Conservation (phyloP, 2,329 filamentous ascomycete genomes). For the Biscogniauxia mediterranea region DNA sequence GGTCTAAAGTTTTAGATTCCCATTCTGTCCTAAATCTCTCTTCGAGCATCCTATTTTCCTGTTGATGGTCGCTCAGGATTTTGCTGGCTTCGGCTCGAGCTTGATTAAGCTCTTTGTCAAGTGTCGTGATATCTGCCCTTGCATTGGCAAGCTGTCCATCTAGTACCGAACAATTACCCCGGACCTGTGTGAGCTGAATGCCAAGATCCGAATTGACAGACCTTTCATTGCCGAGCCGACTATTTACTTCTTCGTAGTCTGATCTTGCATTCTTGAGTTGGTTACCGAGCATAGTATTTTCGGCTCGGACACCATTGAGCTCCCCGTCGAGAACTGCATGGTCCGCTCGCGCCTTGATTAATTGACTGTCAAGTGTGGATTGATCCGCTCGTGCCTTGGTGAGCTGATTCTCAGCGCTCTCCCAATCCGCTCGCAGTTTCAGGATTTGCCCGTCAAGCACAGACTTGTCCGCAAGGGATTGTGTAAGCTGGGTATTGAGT, state of each 20-base stretch:
- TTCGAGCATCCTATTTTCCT: background rate
- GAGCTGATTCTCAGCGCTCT: background rate
- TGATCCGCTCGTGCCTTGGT: background rate
- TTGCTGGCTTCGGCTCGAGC: background rate
- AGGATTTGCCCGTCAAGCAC: background rate
- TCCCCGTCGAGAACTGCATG: background rate
- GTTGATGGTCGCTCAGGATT: background rate
- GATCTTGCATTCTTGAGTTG: background rate
- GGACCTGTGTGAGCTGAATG: background rate
- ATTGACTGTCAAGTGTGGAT: background rate
- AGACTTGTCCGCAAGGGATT: background rate
- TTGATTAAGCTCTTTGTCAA: background rate
- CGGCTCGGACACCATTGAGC: background rate
- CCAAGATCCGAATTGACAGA: background rate
- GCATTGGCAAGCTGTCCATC: background rate
- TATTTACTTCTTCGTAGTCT: background rate
- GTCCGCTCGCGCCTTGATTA: background rate
- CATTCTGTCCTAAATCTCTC: slow-evolving; percentile 3
- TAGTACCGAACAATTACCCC: background rate
- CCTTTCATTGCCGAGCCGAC: background rate
- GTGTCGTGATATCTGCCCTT: background rate
- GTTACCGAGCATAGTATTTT: background rate
- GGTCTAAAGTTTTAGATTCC: background rate
- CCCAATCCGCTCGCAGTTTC: background rate
- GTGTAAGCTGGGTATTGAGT: background rate